Base-by-base conservation (phyloP, 2,329 filamentous ascomycete species). In the Zelopaecilomyces penicillatus region DNA sequence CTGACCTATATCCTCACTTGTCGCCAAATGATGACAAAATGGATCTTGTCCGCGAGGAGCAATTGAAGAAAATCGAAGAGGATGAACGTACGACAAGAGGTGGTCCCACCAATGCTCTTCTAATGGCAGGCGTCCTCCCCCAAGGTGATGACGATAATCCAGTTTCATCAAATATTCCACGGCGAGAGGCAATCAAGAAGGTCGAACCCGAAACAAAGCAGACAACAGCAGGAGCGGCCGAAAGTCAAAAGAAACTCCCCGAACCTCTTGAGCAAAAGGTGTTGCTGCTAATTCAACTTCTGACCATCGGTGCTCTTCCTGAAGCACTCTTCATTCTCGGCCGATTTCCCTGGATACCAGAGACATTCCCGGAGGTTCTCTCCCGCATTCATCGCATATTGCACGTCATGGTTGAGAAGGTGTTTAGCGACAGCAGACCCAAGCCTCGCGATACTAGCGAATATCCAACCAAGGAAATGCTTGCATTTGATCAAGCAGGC, bases 271-370 rank as follows among this genome's bases (percentile, higher is more conserved):
- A 97, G 54, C 91, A 97, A 58, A 98, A 98, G 65, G 81, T 91
- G 0, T 72, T 83, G 37, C 72, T 98, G 1, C 73, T 98, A 26
- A 87, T 85, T 51, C 89, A 89, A 54, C 73, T 98, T 11, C 75
- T 98, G 2, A 86, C 86, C 4, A 93, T 96, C 46, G 93, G 94
- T 35, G 91, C 93, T 29, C 74, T 98, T 31, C 93, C 93, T 0
- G 93, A 98, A 65, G 83, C 93, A 1, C 73, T 98, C 2, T 97
- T 91, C 62, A 87, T 98, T 44, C 76, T 96, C 6, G 91, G 91
- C 31, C 83, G 85, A 43, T 95, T 95, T 56, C 87, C 89, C 10
- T 98, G 93, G 90, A 76, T 98, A 39, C 77, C 88, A 8, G 89
- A 96, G 47, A 79, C 83, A 4, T 91, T 87, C 52, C 82, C 87